phyloP scores from a whole-genome alignment of 192 early-diverging fungal species.

The Paraglomus brasilianum region DNA sequence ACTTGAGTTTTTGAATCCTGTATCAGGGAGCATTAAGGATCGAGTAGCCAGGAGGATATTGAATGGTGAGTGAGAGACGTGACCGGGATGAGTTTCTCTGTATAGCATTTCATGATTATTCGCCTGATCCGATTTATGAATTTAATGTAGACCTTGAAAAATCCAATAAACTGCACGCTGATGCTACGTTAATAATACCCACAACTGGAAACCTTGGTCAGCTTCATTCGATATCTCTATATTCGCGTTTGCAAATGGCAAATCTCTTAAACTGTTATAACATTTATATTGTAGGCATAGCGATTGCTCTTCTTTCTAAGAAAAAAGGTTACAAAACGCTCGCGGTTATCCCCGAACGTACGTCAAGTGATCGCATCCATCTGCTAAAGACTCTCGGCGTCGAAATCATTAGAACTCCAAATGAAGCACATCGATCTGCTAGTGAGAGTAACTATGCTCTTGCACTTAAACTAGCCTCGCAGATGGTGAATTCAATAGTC shows the following conservation, averaged over 20 bases:
- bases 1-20: slow-evolving; percentile 71
- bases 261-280: neutral
- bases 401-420: slow-evolving; percentile 70
- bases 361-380: slow-evolving; percentile 63
- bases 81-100: too few species aligned
- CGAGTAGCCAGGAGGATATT: slow-evolving; percentile 62
- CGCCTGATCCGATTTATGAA: neutral
- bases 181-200: slow-evolving; percentile 62
- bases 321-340: slow-evolving; percentile 48
- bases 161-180: slow-evolving; percentile 33
- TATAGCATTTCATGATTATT: too few species aligned
- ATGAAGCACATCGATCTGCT: slow-evolving; percentile 62
- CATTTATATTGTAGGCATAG: slow-evolving; percentile 51
- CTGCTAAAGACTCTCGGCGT: slow-evolving; percentile 65
- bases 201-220: slow-evolving; percentile 62
- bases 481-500: slow-evolving; percentile 52
- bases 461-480: slow-evolving; percentile 52
- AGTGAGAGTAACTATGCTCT: slow-evolving; percentile 65
- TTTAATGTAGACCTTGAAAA: slow-evolving; percentile 14
- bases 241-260: too few species aligned
- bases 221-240: neutral
- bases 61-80: slow-evolving; percentile 35
- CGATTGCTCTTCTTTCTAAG: slow-evolving; percentile 57
- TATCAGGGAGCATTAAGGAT: slow-evolving; percentile 71
- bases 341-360: slow-evolving; percentile 69